These are phyloP conservation scores for Rhodotorula sp. DNA, from an alignment of 1,284 basidiomycete species.

Conservation along the genomic window DNA sequence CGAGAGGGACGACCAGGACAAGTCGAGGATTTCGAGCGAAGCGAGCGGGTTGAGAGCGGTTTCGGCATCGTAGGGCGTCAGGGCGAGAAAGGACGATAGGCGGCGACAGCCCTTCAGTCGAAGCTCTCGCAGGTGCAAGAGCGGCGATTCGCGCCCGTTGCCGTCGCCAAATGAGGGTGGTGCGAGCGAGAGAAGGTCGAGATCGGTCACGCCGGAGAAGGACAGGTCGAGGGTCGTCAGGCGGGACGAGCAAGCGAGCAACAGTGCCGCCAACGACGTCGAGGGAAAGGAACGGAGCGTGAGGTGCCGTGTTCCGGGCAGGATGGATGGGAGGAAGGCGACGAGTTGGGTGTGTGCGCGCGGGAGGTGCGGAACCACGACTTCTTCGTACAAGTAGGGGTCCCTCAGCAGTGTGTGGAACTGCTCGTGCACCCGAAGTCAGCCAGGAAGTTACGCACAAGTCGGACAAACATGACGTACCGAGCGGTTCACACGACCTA, in stretches of 20 bases:
- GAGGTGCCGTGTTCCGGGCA: neutral
- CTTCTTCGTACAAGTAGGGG: neutral
- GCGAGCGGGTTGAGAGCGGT: neutral
- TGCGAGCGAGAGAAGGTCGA: neutral
- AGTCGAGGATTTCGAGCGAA: constrained; percentile 8
- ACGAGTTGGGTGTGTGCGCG: neutral
- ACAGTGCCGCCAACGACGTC: neutral
- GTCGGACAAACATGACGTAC: neutral
- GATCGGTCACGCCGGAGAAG: constrained; percentile 5
- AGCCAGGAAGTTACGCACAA: neutral
- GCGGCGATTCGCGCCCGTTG: neutral
- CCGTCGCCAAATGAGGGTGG: neutral
- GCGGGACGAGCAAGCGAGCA: neutral
- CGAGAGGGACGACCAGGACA: constrained; percentile 11
- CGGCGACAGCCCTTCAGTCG: constrained; percentile 1
- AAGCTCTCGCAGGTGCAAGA: neutral
- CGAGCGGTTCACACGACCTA: neutral
- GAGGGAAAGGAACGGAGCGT: neutral
- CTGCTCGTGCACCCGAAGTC: neutral
- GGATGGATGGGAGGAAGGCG: neutral
- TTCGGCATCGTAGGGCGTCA: neutral
- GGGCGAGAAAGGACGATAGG: neutral
- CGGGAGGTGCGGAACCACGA: neutral
- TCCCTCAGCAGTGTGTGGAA: neutral
- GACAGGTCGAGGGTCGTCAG: constrained; percentile 6